Percentiles rank a stretch among this genome's conserved stretches.
Conservation (phyloP, 345 rosid genomes). For the Cardamine occulta region DNA sequence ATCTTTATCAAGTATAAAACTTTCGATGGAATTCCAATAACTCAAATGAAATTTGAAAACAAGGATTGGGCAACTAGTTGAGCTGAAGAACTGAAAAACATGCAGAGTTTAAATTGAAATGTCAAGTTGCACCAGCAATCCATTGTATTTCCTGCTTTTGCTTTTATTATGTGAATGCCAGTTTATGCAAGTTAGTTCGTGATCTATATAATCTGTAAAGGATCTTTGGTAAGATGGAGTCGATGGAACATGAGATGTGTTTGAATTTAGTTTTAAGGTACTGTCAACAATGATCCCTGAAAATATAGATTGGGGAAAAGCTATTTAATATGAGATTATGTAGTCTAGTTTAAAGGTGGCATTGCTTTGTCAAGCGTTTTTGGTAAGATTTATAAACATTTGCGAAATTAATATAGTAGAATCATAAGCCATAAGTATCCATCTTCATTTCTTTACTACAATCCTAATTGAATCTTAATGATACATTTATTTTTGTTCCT, state of each 20-base stretch:
- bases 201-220: background rate
- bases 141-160: background rate
- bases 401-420: background rate
- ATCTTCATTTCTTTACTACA: background rate
- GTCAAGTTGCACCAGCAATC: background rate
- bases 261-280: background rate
- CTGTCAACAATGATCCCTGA: background rate
- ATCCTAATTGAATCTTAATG: background rate
- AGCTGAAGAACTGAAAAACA: background rate
- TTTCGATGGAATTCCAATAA: background rate
- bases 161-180: background rate
- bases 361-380: background rate
- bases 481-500: background rate
- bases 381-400: background rate
- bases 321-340: background rate
- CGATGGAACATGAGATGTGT: constrained; percentile 7
- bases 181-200: background rate
- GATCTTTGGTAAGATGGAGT: background rate
- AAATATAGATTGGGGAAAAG: background rate
- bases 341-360: background rate
- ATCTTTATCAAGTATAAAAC: background rate
- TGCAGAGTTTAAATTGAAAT: background rate
- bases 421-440: background rate
- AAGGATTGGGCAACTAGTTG: background rate
- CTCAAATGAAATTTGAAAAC: background rate